Conservation (phyloP, 1,284 basidiomycete genomes). For the Rhodotorula sp. region DNA sequence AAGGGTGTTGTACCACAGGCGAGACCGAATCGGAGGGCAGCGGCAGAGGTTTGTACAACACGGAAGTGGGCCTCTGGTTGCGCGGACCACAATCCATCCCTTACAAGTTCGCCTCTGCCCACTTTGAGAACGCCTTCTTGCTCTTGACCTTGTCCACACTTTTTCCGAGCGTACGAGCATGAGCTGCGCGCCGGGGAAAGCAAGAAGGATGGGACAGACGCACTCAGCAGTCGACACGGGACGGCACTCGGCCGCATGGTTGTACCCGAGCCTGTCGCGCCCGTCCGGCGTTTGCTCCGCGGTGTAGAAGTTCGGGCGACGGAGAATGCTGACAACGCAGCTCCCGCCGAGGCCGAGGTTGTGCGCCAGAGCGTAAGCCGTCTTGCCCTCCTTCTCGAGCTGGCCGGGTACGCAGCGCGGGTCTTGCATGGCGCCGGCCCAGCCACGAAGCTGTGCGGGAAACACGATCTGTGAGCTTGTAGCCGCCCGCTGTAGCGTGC, state of each 20-base stretch:
- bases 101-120: conserved; percentile 29
- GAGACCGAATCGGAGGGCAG: too few species aligned
- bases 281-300: conserved; percentile 61
- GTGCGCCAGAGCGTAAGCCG: conserved; percentile 77
- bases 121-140: conserved; percentile 55
- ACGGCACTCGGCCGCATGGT: conserved; percentile 69
- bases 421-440: conserved; percentile 64
- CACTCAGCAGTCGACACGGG: conserved; percentile 62
- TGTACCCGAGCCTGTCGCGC: conserved; percentile 70
- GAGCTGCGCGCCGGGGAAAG: neutral
- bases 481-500: neutral
- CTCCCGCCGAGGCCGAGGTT: conserved; percentile 68
- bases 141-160: conserved; percentile 70
- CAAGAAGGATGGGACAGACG: neutral
- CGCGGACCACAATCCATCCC: neutral
- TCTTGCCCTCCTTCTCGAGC: conserved; percentile 65
- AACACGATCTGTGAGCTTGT: neutral
- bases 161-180: neutral
- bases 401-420: conserved; percentile 57
- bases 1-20: too few species aligned
- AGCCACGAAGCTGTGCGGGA: conserved; percentile 61
- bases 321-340: conserved; percentile 70
- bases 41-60: too few species aligned
- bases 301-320: conserved; percentile 69
- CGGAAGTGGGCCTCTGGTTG: too few species aligned